Evolutionary conservation across 169 alveolate species (phyloP).

Genomic region (Eimeria acervulina): DNA sequence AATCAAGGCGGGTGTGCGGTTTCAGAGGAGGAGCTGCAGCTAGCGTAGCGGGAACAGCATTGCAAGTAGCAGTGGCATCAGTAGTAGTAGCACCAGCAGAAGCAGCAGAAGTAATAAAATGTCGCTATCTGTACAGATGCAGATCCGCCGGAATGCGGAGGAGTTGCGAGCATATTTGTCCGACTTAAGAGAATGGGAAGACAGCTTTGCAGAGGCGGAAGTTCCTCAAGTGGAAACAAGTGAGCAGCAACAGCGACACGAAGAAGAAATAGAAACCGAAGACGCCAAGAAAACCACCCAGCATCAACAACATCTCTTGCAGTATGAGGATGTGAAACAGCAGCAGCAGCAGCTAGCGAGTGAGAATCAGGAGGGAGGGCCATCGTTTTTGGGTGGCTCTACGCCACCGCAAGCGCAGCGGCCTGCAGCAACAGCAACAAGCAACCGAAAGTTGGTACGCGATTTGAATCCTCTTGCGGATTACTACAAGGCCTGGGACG

Average conservation of each 20-base stretch:
- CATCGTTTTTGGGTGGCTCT: too few relatives aligned
- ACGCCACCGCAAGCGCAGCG: background rate
- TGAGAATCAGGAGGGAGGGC: background rate
- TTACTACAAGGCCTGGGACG: slow-evolving; percentile 66
- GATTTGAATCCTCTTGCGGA: slow-evolving; percentile 29
- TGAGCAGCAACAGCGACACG: background rate
- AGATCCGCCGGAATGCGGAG: slow-evolving; percentile 69
- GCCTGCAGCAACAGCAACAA: background rate
- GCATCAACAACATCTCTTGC: background rate
- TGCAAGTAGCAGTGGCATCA: background rate
- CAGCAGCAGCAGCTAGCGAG: slow-evolving; percentile 21
- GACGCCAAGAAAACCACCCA: background rate
- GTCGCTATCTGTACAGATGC: slow-evolving; percentile 59
- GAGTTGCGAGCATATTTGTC: slow-evolving; percentile 38
- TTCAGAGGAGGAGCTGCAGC: background rate
- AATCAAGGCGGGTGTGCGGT: background rate
- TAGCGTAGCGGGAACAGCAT: background rate
- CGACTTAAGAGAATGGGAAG: slow-evolving; percentile 14
- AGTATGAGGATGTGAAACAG: background rate
- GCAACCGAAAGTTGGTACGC: slow-evolving; percentile 2
- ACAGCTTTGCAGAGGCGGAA: background rate
- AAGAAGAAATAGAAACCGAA: background rate
- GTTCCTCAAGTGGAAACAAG: background rate
- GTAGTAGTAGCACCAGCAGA: background rate
- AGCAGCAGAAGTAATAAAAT: background rate